These are phyloP conservation scores for Funneliformis mosseae DNA, from an alignment of 192 early-diverging fungal species.

Conservation along the genomic window DNA sequence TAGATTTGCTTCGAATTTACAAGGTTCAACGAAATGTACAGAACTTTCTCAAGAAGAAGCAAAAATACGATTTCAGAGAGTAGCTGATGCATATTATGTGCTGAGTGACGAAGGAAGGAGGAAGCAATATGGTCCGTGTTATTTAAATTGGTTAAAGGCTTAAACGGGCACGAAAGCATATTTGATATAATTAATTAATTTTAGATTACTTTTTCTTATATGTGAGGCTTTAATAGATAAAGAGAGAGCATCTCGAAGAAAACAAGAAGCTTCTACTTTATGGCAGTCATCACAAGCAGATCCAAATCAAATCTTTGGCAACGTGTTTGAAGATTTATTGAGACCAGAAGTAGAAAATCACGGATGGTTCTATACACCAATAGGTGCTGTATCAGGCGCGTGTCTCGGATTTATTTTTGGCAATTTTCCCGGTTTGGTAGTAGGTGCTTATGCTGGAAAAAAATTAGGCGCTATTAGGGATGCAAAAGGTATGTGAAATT, in stretches of 20 bases:
- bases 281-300: conserved; percentile 45
- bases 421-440: conserved; percentile 63
- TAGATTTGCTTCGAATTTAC: conserved; percentile 50
- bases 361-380: conserved; percentile 62
- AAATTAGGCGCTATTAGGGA: conserved; percentile 46
- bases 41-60: conserved; percentile 42
- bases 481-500: conserved; percentile 30
- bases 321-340: conserved; percentile 83
- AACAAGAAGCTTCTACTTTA: conserved; percentile 19
- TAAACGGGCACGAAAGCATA: too few species aligned
- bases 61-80: conserved; percentile 62
- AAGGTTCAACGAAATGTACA: conserved; percentile 46
- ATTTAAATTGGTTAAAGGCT: background rate
- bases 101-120: conserved; percentile 56
- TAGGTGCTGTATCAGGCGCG: conserved; percentile 71
- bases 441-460: conserved; percentile 48
- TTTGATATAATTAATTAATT: too few species aligned
- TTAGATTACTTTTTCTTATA: too few species aligned
- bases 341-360: conserved; percentile 67
- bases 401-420: conserved; percentile 72
- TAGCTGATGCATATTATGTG: conserved; percentile 82
- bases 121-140: conserved; percentile 53
- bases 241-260: conserved; percentile 9
- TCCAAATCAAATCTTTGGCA: conserved; percentile 69
- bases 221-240: background rate